Evolutionary conservation across 257 asterid species (phyloP).

Genomic region (Petunia axillaris): DNA sequence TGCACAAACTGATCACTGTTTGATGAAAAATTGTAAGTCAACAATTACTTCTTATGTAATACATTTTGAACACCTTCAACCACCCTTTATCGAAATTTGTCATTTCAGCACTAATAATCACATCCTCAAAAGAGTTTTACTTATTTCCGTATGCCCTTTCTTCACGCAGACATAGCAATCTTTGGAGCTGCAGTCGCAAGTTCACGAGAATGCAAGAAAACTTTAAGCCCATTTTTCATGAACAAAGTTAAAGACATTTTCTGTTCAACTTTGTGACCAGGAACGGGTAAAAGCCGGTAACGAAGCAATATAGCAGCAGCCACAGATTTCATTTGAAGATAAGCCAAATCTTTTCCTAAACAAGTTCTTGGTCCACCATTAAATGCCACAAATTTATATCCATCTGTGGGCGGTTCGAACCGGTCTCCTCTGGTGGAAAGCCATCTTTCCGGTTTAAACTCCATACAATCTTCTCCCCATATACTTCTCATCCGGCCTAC

Average conservation of each 20-base stretch:
- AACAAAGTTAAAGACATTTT: conserved; percentile 80
- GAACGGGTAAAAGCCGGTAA: conserved; percentile 55
- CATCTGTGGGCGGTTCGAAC: conserved; percentile 65
- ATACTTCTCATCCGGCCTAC: conserved; percentile 67
- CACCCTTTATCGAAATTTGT: no score
- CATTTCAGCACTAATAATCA: not conserved
- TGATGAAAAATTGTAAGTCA: no score
- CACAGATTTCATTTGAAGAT: conserved; percentile 84
- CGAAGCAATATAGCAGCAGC: conserved; percentile 77
- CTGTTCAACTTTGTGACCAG: conserved; percentile 81
- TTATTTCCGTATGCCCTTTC: not conserved
- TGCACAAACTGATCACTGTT: not conserved
- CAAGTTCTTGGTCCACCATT: conserved; percentile 84
- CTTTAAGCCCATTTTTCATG: conserved; percentile 68
- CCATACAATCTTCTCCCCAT: conserved; percentile 82
- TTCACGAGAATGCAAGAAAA: conserved; percentile 51
- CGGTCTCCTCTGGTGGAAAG: conserved; percentile 53
- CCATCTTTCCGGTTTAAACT: conserved; percentile 86
- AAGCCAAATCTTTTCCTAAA: conserved; percentile 80
- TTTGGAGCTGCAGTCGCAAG: conserved; percentile 32
- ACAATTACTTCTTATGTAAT: no score
- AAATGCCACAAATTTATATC: conserved; percentile 63
- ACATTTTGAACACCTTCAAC: no score
- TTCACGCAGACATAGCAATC: conserved; percentile 41
- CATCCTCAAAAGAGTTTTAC: not conserved